Percentiles rank a stretch among this genome's conserved stretches.
Conservation (phyloP, 2,329 filamentous ascomycete genomes). For the Paraconiothyrium brasiliense region DNA sequence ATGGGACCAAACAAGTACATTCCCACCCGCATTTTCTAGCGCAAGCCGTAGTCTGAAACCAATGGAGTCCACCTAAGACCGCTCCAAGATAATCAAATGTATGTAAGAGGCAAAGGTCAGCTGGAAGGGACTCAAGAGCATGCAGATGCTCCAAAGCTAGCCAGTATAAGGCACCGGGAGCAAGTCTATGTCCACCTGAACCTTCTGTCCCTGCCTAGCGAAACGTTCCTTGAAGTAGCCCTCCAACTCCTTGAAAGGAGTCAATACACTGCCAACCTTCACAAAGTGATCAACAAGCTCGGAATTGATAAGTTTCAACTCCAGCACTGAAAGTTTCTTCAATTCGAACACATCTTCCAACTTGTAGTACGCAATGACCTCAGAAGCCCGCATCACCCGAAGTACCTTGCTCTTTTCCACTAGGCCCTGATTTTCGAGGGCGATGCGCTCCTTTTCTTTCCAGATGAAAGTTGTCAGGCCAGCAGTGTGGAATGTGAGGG, state of each 20-base stretch:
- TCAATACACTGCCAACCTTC: neutral
- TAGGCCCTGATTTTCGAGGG: constrained; percentile 83
- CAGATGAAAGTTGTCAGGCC: constrained; percentile 77
- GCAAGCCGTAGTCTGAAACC: neutral
- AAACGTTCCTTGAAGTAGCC: neutral
- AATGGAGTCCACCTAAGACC: no score
- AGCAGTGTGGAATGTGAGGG: constrained; percentile 83
- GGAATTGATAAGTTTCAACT: neutral
- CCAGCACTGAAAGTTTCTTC: neutral
- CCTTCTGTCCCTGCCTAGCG: neutral
- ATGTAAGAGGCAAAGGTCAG: neutral
- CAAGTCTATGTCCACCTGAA: neutral
- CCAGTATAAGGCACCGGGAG: neutral
- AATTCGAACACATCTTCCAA: constrained; percentile 72
- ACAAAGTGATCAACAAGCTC: neutral
- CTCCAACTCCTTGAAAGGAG: neutral
- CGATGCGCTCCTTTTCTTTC: constrained; percentile 53
- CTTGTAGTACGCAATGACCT: constrained; percentile 84
- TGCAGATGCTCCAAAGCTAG: neutral
- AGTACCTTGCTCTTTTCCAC: constrained; percentile 79
- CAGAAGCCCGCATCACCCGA: constrained; percentile 78
- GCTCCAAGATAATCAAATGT: no score
- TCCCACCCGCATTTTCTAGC: neutral
- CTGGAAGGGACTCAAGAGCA: neutral
- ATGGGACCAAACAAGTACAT: neutral